Conservation (phyloP, 2,329 filamentous ascomycete species). For the Fusarium citri region DNA sequence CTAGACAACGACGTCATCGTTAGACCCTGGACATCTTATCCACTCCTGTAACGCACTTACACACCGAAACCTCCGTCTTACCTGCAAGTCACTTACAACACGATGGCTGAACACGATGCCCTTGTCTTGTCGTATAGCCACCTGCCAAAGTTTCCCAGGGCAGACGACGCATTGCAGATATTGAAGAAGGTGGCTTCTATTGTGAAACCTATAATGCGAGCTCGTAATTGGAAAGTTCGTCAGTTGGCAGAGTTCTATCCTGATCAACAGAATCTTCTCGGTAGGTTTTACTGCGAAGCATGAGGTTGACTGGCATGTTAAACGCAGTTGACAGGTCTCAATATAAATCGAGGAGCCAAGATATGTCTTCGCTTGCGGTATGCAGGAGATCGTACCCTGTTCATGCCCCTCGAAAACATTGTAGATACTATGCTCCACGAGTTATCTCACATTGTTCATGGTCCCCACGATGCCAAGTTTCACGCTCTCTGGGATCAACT, state of each 20-base stretch:
- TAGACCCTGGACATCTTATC: background rate
- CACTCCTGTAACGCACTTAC: background rate
- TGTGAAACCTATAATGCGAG: slow-evolving; percentile 95
- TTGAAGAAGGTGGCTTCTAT: slow-evolving; percentile 86
- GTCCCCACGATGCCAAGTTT: slow-evolving; percentile 85
- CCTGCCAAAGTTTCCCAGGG: slow-evolving; percentile 59
- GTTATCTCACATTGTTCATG: slow-evolving; percentile 86
- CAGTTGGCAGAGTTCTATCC: slow-evolving; percentile 90
- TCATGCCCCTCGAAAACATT: slow-evolving; percentile 82
- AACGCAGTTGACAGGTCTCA: slow-evolving; percentile 67
- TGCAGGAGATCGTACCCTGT: slow-evolving; percentile 77
- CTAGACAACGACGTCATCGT: slow-evolving; percentile 12
- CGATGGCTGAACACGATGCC: slow-evolving; percentile 53
- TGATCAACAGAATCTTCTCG: slow-evolving; percentile 76
- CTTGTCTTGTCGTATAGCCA: slow-evolving; percentile 63
- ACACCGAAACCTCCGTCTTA: background rate
- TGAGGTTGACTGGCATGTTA: background rate
- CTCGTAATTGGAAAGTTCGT: slow-evolving; percentile 81
- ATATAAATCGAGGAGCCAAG: slow-evolving; percentile 79
- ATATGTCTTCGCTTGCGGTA: slow-evolving; percentile 88
- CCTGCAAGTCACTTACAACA: slow-evolving; percentile 13
- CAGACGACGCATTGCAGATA: slow-evolving; percentile 65
- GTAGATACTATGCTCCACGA: slow-evolving; percentile 95
- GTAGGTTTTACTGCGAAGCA: slow-evolving; percentile 63
- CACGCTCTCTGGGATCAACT: slow-evolving; percentile 90